Percentiles rank a stretch among this genome's conserved stretches.
Conservation (phyloP, 2,329 filamentous ascomycete genomes). For the Teratosphaeria epicoccoides region DNA sequence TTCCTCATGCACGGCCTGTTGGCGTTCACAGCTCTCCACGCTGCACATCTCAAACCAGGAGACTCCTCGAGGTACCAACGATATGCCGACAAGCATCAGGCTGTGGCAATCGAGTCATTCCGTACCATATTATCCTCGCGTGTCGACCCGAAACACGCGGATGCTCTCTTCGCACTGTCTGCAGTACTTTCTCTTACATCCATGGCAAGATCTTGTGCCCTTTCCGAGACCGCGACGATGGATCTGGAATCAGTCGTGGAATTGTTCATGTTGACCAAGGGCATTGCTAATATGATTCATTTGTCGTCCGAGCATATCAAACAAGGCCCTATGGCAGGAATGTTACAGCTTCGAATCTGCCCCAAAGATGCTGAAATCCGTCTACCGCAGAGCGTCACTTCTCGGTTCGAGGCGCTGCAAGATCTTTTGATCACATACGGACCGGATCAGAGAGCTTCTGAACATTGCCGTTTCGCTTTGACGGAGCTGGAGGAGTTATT, state of each 20-base stretch:
- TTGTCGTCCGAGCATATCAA: too few species aligned
- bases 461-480: slow-evolving; percentile 2
- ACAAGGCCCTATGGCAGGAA: too few species aligned
- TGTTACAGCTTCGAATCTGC: too few species aligned
- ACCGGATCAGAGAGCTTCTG: background rate
- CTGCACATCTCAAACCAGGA: slow-evolving; percentile 8
- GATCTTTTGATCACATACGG: slow-evolving; percentile 3
- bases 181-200: slow-evolving; percentile 4
- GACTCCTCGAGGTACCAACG: slow-evolving; percentile 10
- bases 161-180: slow-evolving; percentile 13
- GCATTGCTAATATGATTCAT: slow-evolving; percentile 13
- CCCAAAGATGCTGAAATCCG: too few species aligned
- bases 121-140: slow-evolving; percentile 9
- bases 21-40: slow-evolving; percentile 15
- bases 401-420: slow-evolving; percentile 4
- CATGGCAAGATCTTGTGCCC: slow-evolving; percentile 9
- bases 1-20: slow-evolving; percentile 20
- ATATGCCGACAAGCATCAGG: slow-evolving; percentile 16
- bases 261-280: slow-evolving; percentile 11
- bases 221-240: too few species aligned
- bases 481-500: slow-evolving; percentile 5
- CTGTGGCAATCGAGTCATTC: slow-evolving; percentile 13
- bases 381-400: slow-evolving; percentile 2
- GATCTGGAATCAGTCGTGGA: slow-evolving; percentile 5
- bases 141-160: slow-evolving; percentile 9